phyloP scores from a whole-genome alignment of 768 basidiomycete species.

The Kondoa malvinella region DNA sequence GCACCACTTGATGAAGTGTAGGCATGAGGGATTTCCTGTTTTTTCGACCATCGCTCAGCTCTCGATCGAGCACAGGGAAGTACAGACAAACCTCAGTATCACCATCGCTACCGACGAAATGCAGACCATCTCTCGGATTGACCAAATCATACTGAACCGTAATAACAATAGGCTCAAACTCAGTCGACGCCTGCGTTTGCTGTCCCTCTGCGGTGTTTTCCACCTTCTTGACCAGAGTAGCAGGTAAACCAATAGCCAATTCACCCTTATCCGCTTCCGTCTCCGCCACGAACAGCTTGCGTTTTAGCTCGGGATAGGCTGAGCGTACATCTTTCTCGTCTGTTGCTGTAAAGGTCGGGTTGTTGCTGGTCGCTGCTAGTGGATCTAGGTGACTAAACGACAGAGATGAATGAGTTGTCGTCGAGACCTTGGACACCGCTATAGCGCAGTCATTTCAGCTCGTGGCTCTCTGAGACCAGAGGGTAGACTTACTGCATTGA shows the following conservation, averaged over 20 bases:
- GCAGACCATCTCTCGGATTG: constrained; percentile 66
- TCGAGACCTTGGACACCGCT: constrained; percentile 52
- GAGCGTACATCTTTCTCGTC: constrained; percentile 51
- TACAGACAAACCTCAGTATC: no score
- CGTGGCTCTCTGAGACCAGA: neutral
- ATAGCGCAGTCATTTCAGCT: constrained; percentile 17
- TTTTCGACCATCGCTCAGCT: neutral
- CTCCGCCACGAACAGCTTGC: constrained; percentile 73
- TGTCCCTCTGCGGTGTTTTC: constrained; percentile 25
- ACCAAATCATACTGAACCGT: constrained; percentile 64
- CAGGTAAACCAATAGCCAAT: constrained; percentile 69
- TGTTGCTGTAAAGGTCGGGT: constrained; percentile 30
- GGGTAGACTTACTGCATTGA: constrained; percentile 53
- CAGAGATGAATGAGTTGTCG: constrained; percentile 41
- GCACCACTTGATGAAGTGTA: constrained; percentile 75
- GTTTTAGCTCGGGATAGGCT: constrained; percentile 60
- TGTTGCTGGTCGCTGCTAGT: constrained; percentile 35
- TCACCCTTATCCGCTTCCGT: constrained; percentile 90
- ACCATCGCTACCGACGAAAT: constrained; percentile 63
- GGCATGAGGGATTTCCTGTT: constrained; percentile 75
- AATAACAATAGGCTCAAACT: constrained; percentile 59
- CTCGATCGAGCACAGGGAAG: no score
- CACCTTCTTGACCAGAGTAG: constrained; percentile 49
- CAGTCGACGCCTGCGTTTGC: constrained; percentile 34
- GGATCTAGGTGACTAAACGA: constrained; percentile 42